Evolutionary conservation across 2,329 filamentous ascomycete genomes (phyloP).

Genomic region (Phialophora macrospora): DNA sequence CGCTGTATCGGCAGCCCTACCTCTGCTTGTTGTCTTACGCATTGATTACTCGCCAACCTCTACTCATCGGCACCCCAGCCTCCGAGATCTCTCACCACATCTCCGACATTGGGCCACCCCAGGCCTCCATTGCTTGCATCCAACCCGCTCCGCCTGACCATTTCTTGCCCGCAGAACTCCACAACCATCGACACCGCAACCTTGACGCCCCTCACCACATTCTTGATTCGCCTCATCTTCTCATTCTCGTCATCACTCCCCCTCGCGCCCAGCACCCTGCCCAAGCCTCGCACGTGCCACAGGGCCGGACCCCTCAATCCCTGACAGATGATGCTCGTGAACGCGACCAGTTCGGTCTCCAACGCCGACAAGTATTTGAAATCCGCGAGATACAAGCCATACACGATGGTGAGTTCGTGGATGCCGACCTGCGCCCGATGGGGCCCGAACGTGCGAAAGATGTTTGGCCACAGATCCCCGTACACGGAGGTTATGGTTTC

Average conservation of each 20-base stretch:
- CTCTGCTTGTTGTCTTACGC: not conserved
- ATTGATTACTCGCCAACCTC: not conserved
- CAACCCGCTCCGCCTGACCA: conserved; percentile 32
- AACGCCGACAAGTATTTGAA: conserved; percentile 48
- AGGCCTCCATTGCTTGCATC: conserved; percentile 20
- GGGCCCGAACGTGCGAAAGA: conserved; percentile 43
- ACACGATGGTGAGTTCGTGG: conserved; percentile 75
- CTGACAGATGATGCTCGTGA: conserved; percentile 40
- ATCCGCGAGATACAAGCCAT: conserved; percentile 60
- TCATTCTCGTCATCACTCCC: conserved; percentile 30
- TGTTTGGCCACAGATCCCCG: conserved; percentile 41
- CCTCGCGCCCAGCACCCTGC: conserved; percentile 44
- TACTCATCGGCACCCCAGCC: conserved; percentile 37
- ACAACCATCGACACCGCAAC: conserved; percentile 32
- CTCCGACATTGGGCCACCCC: conserved; percentile 39
- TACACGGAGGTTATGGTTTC: conserved; percentile 43
- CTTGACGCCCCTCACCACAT: conserved; percentile 35
- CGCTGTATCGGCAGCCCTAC: too few relatives aligned
- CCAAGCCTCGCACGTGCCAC: conserved; percentile 54
- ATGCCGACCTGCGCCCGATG: conserved; percentile 61
- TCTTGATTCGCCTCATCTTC: conserved; percentile 33
- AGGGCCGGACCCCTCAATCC: conserved; percentile 44
- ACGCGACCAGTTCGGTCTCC: conserved; percentile 53
- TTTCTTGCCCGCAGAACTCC: conserved; percentile 36
- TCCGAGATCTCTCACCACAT: conserved; percentile 37